phyloP scores from a whole-genome alignment of 108 stramenopile genomes.

The Thalassiosira profunda region DNA sequence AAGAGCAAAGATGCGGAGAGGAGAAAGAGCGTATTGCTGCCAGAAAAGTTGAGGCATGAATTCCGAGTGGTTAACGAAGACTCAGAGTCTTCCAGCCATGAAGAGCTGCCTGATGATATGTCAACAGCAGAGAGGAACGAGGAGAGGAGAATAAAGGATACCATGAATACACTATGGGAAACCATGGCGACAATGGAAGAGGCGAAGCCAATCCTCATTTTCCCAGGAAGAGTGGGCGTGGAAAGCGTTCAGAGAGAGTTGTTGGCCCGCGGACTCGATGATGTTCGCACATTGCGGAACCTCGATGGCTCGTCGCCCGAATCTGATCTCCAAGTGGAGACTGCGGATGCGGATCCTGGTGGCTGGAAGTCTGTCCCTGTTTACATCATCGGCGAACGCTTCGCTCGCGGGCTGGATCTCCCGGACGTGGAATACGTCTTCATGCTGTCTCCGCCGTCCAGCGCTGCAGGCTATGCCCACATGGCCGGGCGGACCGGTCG shows the following conservation, averaged over 20 bases:
- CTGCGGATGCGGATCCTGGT: no score
- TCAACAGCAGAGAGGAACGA: slow-evolving; percentile 40
- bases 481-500: slow-evolving; percentile 81
- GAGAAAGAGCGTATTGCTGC: slow-evolving; percentile 60
- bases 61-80: slow-evolving; percentile 31
- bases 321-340: not conserved
- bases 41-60: slow-evolving; percentile 58
- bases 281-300: slow-evolving; percentile 53
- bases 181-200: slow-evolving; percentile 27
- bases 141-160: slow-evolving; percentile 25
- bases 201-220: slow-evolving; percentile 56
- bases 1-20: slow-evolving; percentile 57
- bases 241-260: slow-evolving; percentile 45
- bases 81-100: not conserved
- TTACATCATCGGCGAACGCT: slow-evolving; percentile 67
- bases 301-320: slow-evolving; percentile 14
- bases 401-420: slow-evolving; percentile 78
- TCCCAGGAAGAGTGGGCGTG: slow-evolving; percentile 75
- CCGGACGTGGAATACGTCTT: slow-evolving; percentile 62
- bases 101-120: not conserved
- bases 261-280: slow-evolving; percentile 35
- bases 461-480: slow-evolving; percentile 75
- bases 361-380: slow-evolving; percentile 55
- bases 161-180: slow-evolving; percentile 33
- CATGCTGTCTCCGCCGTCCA: slow-evolving; percentile 62